Percentiles rank a stretch among this genome's conserved stretches.
Evolutionary conservation across 2,329 filamentous ascomycete species (phyloP).

Genomic region (Beauveria varroae): DNA sequence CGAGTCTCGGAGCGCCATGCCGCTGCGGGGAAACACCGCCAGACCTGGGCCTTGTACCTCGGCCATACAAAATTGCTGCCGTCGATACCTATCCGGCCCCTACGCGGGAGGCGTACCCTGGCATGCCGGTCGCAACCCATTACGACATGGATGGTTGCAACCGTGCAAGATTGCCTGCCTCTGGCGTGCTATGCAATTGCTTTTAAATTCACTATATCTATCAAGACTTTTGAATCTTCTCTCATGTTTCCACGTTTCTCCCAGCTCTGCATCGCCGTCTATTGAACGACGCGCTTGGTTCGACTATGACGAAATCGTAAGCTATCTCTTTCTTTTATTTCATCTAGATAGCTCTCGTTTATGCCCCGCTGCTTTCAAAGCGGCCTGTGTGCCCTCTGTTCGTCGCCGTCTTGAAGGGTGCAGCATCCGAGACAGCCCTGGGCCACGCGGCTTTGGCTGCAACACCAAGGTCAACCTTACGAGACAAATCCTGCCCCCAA

Average conservation of each 20-base stretch:
- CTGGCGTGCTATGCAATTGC: not conserved
- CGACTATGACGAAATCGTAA: not conserved
- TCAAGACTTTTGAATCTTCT: not conserved
- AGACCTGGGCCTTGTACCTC: not conserved
- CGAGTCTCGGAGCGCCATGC: not conserved
- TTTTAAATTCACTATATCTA: not conserved
- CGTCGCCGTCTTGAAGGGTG: not conserved
- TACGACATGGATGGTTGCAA: not conserved
- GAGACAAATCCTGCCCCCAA: not conserved
- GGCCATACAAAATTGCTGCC: not conserved
- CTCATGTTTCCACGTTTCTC: not conserved
- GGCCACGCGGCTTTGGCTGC: conserved; percentile 1
- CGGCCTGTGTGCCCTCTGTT: not conserved
- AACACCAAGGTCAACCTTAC: not conserved
- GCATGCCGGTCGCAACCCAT: not conserved
- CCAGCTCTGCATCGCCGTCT: not conserved
- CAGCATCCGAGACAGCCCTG: not conserved
- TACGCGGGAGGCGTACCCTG: conserved; percentile 5
- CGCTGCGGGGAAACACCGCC: not conserved
- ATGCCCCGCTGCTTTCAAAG: not conserved
- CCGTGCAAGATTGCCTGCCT: not conserved
- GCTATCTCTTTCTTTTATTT: not conserved
- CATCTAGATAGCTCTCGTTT: not conserved
- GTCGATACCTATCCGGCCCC: not conserved
- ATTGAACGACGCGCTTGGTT: not conserved